Base-by-base conservation (phyloP, 768 basidiomycete species). In the Leccinum boreale region DNA sequence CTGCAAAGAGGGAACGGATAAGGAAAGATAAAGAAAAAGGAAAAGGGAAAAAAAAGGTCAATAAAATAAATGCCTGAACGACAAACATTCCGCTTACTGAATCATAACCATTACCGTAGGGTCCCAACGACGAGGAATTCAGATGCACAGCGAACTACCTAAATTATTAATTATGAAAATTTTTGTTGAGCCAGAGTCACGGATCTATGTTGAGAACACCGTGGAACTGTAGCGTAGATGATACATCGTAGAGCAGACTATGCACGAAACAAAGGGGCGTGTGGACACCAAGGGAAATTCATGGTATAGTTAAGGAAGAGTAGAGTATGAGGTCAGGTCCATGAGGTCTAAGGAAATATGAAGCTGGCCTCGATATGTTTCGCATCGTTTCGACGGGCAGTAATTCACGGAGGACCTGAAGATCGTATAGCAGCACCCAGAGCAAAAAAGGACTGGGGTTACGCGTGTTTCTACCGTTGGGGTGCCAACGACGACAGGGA, bases 401-500 rank as follows among this genome's bases (percentile, higher is more conserved):
- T 50, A 55, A 55, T 57, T 52, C 61, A 52, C 12, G 45, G 36
- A 50, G 53, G 36, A 47, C 31, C 52, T 50, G 49, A 62, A 58
- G 12, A 56, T 65, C 59, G 58, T 59, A 57, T 53, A 56, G 53
- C 49, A 49, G 33, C 50, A 58, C 58, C 49, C 28, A 50, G 36
- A 53, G 57, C 55, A 56, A 53, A 19, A 8, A 21, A 44, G 19
- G 29, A 31, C 14, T 54, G 58, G 36, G 26, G 51, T 53, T 45
- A 39, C n/a, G 55, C 53, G 23, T 53, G 57, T 52, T 29, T 69
- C 64, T 74, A 84, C 71, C 84, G 80, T 61, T 71, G 66, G 39
- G 85, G 79, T 39, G 89, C 89, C 58, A 92, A 73, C 11, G 90
- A 85, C 29, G 85, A 92, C 29, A 87, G 78, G 65, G 79, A 78